A percentile compares a stretch with the other conserved stretches of the same genome.
Conservation (phyloP, 805 yeast species). For the Barnettozyma wickerhamii region DNA sequence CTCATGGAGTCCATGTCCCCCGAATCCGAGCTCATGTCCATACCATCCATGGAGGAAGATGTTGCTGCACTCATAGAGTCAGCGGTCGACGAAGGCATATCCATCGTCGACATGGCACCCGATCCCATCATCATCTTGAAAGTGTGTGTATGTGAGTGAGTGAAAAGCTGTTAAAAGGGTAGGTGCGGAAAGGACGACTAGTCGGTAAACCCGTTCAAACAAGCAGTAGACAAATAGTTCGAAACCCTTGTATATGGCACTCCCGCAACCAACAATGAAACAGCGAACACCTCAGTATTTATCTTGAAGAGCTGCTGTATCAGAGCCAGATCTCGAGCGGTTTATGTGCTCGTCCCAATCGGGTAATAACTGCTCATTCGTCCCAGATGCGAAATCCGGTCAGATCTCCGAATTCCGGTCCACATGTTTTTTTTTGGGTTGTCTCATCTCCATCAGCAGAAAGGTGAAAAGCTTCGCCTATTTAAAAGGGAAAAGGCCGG, state of each 20-base stretch:
- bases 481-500: too few species aligned
- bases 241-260: too few species aligned
- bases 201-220: too few species aligned
- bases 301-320: too few species aligned
- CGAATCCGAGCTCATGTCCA: conserved; percentile 16
- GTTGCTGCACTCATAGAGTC: conserved; percentile 29
- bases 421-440: too few species aligned
- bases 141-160: neutral
- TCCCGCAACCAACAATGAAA: too few species aligned
- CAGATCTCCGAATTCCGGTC: too few species aligned
- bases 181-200: too few species aligned
- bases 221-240: too few species aligned
- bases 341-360: conserved; percentile 10
- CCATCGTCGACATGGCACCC: conserved; percentile 19
- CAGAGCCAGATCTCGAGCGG: neutral
- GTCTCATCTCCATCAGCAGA: too few species aligned
- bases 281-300: neutral
- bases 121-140: conserved; percentile 28
- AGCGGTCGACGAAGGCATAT: conserved; percentile 11
- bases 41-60: conserved; percentile 2
- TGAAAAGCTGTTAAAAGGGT: neutral
- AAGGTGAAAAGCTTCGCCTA: too few species aligned
- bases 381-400: too few species aligned
- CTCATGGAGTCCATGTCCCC: conserved; percentile 39
- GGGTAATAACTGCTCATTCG: conserved; percentile 14